These are phyloP conservation scores for Alternaria panax DNA, from an alignment of 2,329 filamentous ascomycete genomes.

Conservation along the genomic window DNA sequence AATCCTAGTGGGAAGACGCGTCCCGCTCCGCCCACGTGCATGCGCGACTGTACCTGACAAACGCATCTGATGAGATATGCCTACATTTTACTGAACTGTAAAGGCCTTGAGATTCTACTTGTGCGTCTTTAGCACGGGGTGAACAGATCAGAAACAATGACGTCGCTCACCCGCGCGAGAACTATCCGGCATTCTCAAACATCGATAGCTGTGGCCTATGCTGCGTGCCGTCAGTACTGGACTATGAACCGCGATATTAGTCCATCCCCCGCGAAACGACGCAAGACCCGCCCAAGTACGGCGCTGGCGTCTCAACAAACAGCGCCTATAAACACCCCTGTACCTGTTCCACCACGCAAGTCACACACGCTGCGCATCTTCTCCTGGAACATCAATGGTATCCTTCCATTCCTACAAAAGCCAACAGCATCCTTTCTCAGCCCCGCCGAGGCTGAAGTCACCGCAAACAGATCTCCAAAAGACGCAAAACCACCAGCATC, in stretches of 20 bases:
- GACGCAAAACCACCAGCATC: slow-evolving; percentile 29
- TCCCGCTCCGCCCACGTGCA: slow-evolving; percentile 11
- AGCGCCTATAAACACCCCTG: background rate
- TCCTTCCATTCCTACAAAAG: slow-evolving; percentile 52
- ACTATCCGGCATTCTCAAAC: background rate
- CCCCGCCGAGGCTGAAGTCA: slow-evolving; percentile 3
- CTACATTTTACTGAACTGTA: background rate
- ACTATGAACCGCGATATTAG: slow-evolving; percentile 35
- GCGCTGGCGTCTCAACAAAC: background rate
- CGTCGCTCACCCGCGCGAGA: slow-evolving; percentile 2
- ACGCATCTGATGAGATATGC: background rate
- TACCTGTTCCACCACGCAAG: slow-evolving; percentile 7
- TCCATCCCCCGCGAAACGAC: slow-evolving; percentile 34
- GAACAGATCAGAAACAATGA: slow-evolving; percentile 5
- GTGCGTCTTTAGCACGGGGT: background rate
- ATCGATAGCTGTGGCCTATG: background rate
- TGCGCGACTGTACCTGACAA: slow-evolving; percentile 1
- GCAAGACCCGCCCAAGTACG: slow-evolving; percentile 16
- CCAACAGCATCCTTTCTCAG: slow-evolving; percentile 53
- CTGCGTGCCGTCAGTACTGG: background rate
- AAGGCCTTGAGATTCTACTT: background rate
- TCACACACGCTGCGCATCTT: slow-evolving; percentile 48
- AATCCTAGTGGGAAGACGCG: slow-evolving; percentile 15
- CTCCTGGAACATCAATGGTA: slow-evolving; percentile 60
- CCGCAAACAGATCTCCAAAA: background rate